phyloP scores from a whole-genome alignment of 495 filamentous ascomycete genomes.

The Tuber brumale region DNA sequence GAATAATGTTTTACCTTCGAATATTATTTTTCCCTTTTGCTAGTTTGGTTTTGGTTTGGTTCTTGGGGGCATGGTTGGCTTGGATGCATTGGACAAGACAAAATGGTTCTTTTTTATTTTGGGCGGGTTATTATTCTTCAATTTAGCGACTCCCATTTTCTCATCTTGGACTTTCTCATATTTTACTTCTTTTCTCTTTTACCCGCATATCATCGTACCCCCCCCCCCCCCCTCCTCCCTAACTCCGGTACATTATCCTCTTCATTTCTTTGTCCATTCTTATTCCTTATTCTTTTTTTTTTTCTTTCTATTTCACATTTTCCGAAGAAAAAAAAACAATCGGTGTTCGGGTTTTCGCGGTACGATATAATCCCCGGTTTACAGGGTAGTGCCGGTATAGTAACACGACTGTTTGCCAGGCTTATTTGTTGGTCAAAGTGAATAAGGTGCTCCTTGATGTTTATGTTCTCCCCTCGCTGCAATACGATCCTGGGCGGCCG shows the following conservation, averaged over 20 bases:
- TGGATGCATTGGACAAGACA: constrained; percentile 23
- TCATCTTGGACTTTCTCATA: constrained; percentile 4
- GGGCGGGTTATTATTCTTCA: not conserved
- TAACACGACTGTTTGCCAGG: constrained; percentile 19
- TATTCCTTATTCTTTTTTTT: constrained; percentile 20
- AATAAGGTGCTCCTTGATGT: not conserved
- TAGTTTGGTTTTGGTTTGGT: constrained; percentile 26
- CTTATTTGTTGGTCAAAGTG: constrained; percentile 17
- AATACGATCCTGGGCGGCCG: not conserved
- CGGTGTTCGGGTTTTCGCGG: constrained; percentile 9
- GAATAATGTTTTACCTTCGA: constrained; percentile 32
- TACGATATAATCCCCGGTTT: not conserved
- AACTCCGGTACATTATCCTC: not conserved
- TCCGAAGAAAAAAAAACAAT: constrained; percentile 5
- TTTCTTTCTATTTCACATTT: constrained; percentile 13
- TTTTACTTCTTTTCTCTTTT: not conserved
- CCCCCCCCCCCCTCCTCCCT: not conserved
- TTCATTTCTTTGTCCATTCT: constrained; percentile 15
- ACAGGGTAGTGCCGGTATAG: constrained; percentile 10
- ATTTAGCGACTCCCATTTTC: constrained; percentile 5
- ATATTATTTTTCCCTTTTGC: constrained; percentile 13
- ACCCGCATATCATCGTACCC: constrained; percentile 15
- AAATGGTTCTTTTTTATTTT: constrained; percentile 1
- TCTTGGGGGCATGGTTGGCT: constrained; percentile 27
- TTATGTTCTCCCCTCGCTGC: not conserved